Conservation (phyloP, 2,329 filamentous ascomycete genomes). For the Purpureocillium takamizusanense region DNA sequence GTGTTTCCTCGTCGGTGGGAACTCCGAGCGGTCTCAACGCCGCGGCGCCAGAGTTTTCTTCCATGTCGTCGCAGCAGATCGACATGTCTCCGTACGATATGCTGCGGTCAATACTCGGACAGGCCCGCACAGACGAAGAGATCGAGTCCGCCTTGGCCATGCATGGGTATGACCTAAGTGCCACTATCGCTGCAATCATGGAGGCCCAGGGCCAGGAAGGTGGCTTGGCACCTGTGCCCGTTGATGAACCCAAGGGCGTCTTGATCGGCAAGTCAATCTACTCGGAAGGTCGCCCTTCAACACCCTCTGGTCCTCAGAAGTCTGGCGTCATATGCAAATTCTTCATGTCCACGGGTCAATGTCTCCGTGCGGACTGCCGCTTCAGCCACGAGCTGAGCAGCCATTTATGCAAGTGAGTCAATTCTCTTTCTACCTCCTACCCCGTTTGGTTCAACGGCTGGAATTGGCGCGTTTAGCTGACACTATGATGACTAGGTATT, state of each 20-base stretch:
- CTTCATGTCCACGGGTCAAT: slow-evolving; percentile 91
- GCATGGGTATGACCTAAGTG: slow-evolving; percentile 88
- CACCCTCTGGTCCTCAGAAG: slow-evolving; percentile 68
- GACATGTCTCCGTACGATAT: slow-evolving; percentile 99
- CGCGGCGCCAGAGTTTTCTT: slow-evolving; percentile 69
- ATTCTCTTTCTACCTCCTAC: no score
- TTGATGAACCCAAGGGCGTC: slow-evolving; percentile 54
- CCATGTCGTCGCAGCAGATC: slow-evolving; percentile 51
- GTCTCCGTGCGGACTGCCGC: slow-evolving; percentile 87
- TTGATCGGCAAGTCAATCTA: slow-evolving; percentile 87
- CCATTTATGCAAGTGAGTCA: slow-evolving; percentile 91
- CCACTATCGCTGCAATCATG: slow-evolving; percentile 84
- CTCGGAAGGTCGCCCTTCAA: slow-evolving; percentile 63
- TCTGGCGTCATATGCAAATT: slow-evolving; percentile 94
- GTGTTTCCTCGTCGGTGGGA: slow-evolving; percentile 64
- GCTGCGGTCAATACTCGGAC: slow-evolving; percentile 86
- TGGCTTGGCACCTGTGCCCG: slow-evolving; percentile 21
- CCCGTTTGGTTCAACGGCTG: not conserved
- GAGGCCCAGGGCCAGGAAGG: slow-evolving; percentile 49
- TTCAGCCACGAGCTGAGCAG: slow-evolving; percentile 95
- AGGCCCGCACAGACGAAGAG: slow-evolving; percentile 84
- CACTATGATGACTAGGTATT: slow-evolving; percentile 55
- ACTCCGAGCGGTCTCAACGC: slow-evolving; percentile 66
- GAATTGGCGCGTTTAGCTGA: not conserved
- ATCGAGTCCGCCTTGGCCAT: slow-evolving; percentile 83